Evolutionary conservation across 352 stramenopile species (phyloP), one percentile per base, ranked within the genome.

Genomic region (Phytopythium cucurbitacearum): DNA sequence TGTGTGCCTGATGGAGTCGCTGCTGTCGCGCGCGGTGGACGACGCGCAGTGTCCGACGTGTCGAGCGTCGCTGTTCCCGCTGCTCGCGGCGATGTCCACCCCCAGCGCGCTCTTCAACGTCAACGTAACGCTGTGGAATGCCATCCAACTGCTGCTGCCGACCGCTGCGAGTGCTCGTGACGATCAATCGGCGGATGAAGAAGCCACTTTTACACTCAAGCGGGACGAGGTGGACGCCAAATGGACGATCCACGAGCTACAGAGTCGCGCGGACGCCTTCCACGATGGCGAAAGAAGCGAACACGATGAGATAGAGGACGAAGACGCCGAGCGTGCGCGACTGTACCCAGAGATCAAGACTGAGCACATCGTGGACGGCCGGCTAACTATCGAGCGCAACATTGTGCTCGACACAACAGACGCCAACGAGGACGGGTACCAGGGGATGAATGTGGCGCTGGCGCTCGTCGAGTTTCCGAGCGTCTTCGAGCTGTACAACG

Each of bases 41-140:
- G 69, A 85, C 15, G 62, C 66, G n/a, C 57, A 78, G 40, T 85
- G 74, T 36, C 67, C 74, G 0, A 71, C 78, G 15, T 85, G 74
- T 28, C 71, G 74, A 11, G 57, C 68, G 12, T 58, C 73, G n/a
- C 55, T 85, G 12, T 51, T 81, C 41, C 42, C 60, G 21, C 57
- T 59, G 21, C 57, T 77, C 21, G 57, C 57, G 28, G 38, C 57
- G 7, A 65, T 62, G 33, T 39, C 51, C 7, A 60, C 62, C 10
- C 43, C 69, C 7, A 42, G 46, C 7, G 63, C 65, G 9, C 48
- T 69, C 15, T 85, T 91, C 51, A 74, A 62, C 12, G 59, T 87
- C 48, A 91, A 87, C 38, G 73, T 91, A 4, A 86, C 77, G 34
- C 56, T 91, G 15, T 91, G 77, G 77, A 91, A 88, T 54, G 50